Evolutionary conservation across 2,329 filamentous ascomycete genomes (phyloP), one percentile per base, ranked within the genome.

Genomic region (Chaetomium sp.): DNA sequence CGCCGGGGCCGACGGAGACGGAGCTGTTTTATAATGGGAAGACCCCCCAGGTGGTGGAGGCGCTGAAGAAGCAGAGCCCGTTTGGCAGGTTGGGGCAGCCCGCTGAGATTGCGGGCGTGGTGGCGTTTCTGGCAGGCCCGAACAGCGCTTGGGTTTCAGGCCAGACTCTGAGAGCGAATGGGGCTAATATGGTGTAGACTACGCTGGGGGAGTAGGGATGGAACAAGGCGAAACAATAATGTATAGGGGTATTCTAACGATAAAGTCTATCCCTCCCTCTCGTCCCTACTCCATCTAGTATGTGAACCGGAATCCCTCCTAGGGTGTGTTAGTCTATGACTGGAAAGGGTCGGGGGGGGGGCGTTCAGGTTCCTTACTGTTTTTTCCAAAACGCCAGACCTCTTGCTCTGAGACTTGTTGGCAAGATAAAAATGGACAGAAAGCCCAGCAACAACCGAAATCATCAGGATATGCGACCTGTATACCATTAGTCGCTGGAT

Each of bases 11-110:
- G 1, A 87, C 83, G 0, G 81, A 74, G 0, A 87, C 85, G 0
- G 84, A 85, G 4, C 72, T 87, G 35, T 87, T 87, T 71, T 77
- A 80, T 62, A 73, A 78, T 69, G 83, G 79, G 25, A 84, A 85
- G 73, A 74, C 75, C 3, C 79, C 83, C 65, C 75, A 78, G 57
- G 64, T 82, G 65, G 68, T 85, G 42, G 77, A 81, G 64, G 72
- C 71, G 3, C 76, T 83, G 57, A 76, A 73, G 45, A 71, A 69
- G 21, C 68, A 74, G 59, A 81, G 74, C 21, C 82, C 83, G 1
- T 78, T 79, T 62, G 77, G 77, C 4, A 74, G 81, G 4, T 75
- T 84, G 65, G 83, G 81, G 0, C 75, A 75, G 65, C 80, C 83
- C 0, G 79, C 81, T 21, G 83, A 86, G 65, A 78, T 85, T 49